Conservation (phyloP, 2,329 filamentous ascomycete species). For the Bipolaris sorokiniana region DNA sequence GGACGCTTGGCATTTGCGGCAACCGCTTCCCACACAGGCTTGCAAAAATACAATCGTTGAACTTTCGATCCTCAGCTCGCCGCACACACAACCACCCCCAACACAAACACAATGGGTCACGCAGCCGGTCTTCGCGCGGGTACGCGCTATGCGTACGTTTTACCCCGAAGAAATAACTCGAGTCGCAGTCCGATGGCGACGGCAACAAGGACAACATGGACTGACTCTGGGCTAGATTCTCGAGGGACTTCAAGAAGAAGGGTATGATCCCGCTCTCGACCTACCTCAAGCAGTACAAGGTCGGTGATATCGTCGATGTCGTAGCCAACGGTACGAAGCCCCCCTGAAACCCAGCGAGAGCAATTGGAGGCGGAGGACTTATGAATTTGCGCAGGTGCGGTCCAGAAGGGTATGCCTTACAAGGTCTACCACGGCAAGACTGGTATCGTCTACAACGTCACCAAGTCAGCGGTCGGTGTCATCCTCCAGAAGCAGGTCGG, state of each 20-base stretch:
- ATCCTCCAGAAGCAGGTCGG: conserved; percentile 98
- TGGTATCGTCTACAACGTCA: conserved; percentile 97
- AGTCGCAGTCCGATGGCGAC: conserved; percentile 12
- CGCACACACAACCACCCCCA: conserved; percentile 30
- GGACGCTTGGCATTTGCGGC: conserved; percentile 2
- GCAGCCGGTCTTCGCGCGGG: conserved; percentile 55
- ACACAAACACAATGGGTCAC: conserved; percentile 59
- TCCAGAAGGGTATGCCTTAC: conserved; percentile 78
- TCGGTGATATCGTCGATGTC: conserved; percentile 98
- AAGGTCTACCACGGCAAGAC: conserved; percentile 99
- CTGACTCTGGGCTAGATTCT: conserved; percentile 63
- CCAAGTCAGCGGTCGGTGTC: conserved; percentile 95
- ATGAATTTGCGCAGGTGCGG: conserved; percentile 41
- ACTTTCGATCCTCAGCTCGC: conserved; percentile 11
- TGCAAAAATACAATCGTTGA: conserved; percentile 5
- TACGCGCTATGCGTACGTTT: conserved; percentile 51
- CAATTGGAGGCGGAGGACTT: conserved; percentile 20
- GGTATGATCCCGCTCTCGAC: conserved; percentile 92
- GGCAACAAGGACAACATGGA: background rate
- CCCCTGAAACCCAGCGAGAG: conserved; percentile 26
- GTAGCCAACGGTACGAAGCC: conserved; percentile 91
- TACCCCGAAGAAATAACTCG: conserved; percentile 2
- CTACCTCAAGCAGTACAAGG: conserved; percentile 94
- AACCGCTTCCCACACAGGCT: conserved; percentile 3
- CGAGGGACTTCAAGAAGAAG: conserved; percentile 91